Conservation (phyloP, 2,329 filamentous ascomycete species). For the Plectosphaerella cucumerina region DNA sequence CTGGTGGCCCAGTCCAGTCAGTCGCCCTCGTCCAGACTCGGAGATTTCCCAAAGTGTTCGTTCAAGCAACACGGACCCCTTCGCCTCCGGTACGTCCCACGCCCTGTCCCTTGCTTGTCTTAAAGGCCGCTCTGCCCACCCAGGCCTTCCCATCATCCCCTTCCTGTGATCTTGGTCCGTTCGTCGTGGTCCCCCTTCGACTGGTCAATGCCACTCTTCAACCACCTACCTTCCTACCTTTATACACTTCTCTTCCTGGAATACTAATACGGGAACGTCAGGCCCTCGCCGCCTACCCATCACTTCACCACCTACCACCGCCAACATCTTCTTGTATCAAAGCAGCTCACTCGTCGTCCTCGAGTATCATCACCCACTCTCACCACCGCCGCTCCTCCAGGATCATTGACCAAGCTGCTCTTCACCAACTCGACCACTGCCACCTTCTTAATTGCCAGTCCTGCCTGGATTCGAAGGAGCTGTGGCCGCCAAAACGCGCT, state of each 20-base stretch:
- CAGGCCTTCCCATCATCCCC: conserved; percentile 11
- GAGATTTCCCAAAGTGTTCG: conserved; percentile 16
- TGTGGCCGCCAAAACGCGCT: conserved; percentile 1
- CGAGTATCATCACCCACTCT: no score
- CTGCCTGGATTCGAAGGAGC: background rate
- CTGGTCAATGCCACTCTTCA: conserved; percentile 12
- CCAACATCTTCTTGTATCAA: no score
- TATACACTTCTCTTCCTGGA: background rate
- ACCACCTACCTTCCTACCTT: conserved; percentile 2
- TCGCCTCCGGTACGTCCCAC: conserved; percentile 14
- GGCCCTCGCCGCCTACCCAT: background rate
- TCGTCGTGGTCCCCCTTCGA: conserved; percentile 12
- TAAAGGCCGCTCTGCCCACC: conserved; percentile 20
- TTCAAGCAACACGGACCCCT: conserved; percentile 17
- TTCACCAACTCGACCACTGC: background rate
- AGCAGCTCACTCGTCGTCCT: no score
- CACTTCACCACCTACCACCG: background rate
- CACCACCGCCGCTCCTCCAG: no score
- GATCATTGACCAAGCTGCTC: no score
- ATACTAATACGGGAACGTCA: conserved; percentile 1
- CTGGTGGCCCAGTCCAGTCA: conserved; percentile 13
- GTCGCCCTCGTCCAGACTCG: conserved; percentile 12
- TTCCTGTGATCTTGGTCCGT: conserved; percentile 10
- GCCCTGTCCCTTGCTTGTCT: conserved; percentile 13
- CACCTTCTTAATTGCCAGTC: background rate